Evolutionary conservation across 2,329 filamentous ascomycete genomes (phyloP).

Genomic region (Dactylonectria estremocensis): DNA sequence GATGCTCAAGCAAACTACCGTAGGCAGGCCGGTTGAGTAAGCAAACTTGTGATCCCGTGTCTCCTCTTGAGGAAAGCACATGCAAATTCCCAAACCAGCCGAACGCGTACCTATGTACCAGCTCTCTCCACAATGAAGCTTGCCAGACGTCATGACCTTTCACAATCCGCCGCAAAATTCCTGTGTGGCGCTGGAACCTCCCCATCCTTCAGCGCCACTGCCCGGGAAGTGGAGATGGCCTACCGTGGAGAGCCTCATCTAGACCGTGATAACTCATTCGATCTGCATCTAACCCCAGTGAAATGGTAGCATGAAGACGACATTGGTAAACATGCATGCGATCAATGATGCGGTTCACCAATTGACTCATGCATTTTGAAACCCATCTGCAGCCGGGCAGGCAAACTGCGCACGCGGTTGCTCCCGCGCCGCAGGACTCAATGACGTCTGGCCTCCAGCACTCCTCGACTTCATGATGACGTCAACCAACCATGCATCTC

Average conservation of each 20-base stretch:
- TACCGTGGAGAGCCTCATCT: constrained; percentile 1
- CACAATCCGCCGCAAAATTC: not conserved
- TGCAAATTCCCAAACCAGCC: not conserved
- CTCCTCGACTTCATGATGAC: not conserved
- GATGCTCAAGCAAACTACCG: no score
- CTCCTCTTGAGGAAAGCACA: not conserved
- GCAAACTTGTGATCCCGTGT: no score
- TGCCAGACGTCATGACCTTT: constrained; percentile 1
- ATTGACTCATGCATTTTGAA: not conserved
- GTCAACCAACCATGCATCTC: constrained; percentile 1
- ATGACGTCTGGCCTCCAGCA: not conserved
- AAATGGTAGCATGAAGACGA: not conserved
- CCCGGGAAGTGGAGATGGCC: constrained; percentile 7
- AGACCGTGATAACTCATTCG: not conserved
- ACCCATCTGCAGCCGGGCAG: not conserved
- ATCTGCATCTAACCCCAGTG: not conserved
- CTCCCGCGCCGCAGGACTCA: not conserved
- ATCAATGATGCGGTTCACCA: not conserved
- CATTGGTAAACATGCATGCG: not conserved
- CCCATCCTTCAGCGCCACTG: not conserved
- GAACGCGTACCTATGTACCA: not conserved
- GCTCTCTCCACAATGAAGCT: not conserved
- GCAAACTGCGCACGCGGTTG: not conserved
- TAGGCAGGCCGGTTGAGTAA: no score
- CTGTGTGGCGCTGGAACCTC: not conserved